phyloP scores from a whole-genome alignment of 805 yeast species.

The Wickerhamomyces kurtzmanii region DNA sequence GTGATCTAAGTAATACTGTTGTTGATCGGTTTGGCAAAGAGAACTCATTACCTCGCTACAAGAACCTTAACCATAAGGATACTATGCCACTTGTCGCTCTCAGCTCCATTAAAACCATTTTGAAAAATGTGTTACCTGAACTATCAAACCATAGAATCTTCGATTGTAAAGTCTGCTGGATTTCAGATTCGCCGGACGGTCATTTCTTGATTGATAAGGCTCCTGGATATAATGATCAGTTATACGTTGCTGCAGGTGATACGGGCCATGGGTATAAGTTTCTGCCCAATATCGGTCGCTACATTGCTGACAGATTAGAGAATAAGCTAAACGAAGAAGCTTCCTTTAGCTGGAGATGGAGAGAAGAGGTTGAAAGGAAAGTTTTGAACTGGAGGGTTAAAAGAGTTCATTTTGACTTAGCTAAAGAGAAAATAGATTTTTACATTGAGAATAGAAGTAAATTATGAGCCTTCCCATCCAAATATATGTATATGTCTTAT shows the following conservation, averaged over 20 bases:
- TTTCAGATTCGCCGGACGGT: conserved; percentile 18
- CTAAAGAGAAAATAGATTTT: too few relatives aligned
- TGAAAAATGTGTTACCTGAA: conserved; percentile 28
- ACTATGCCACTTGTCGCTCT: conserved; percentile 24
- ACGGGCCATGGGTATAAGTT: conserved; percentile 18
- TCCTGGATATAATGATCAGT: conserved; percentile 6
- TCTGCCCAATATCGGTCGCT: conserved; percentile 21
- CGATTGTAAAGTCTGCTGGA: conserved; percentile 25
- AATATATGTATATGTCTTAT: too few relatives aligned
- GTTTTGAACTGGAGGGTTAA: too few relatives aligned
- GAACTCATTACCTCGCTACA: conserved; percentile 25
- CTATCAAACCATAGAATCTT: conserved; percentile 21
- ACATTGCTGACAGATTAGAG: conserved; percentile 23
- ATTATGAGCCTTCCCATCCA: too few relatives aligned
- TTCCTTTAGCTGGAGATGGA: conserved; percentile 23
- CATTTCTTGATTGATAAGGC: conserved; percentile 11
- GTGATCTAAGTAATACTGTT: conserved; percentile 5
- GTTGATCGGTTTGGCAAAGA: conserved; percentile 1
- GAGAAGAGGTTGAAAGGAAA: too few relatives aligned
- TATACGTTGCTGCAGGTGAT: conserved; percentile 17
- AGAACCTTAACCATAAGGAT: conserved; percentile 17
- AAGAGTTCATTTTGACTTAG: too few relatives aligned
- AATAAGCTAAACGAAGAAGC: conserved; percentile 16
- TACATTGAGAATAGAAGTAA: too few relatives aligned
- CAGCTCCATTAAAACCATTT: conserved; percentile 14